A percentile compares a stretch with the other conserved stretches of the same genome.
phyloP scores from a whole-genome alignment of 225 moss, liverwort and hornwort genomes.

The Bryoerythrophyllum caledonicum region DNA sequence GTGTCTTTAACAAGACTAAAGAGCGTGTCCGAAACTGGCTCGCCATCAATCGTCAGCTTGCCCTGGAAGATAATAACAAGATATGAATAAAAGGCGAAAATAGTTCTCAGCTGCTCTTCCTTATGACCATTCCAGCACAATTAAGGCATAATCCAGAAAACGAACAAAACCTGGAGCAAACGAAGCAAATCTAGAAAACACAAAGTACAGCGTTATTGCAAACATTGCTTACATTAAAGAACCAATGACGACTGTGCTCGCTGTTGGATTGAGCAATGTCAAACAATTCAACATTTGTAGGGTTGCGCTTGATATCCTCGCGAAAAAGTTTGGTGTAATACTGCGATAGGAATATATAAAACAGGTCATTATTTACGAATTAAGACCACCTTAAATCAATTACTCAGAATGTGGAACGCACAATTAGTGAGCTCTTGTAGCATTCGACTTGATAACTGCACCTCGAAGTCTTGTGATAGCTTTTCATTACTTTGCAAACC shows the following conservation, averaged over 20 bases:
- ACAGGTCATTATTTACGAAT: neutral
- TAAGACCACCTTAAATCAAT: neutral
- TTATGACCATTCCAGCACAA: too few relatives aligned
- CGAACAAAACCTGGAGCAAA: neutral
- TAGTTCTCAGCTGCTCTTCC: neutral
- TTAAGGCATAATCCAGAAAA: neutral
- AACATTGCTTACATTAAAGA: constrained; percentile 76
- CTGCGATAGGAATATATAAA: constrained; percentile 41
- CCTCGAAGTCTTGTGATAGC: neutral
- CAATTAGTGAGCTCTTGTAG: neutral
- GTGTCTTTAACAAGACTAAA: constrained; percentile 94
- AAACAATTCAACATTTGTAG: constrained; percentile 96
- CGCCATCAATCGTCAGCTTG: constrained; percentile 80
- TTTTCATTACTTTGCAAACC: constrained; percentile 6
- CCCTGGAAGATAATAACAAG: constrained; percentile 46
- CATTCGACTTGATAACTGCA: neutral
- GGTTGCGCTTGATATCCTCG: constrained; percentile 88
- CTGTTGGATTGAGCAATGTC: constrained; percentile 99
- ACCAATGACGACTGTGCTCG: constrained; percentile 99
- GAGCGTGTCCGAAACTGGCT: constrained; percentile 64
- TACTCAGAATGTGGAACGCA: neutral
- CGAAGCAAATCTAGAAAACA: neutral
- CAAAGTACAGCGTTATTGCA: neutral
- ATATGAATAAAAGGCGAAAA: neutral
- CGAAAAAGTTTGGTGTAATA: constrained; percentile 85